Percentiles rank a stretch among this genome's conserved stretches.
Evolutionary conservation across 2,329 filamentous ascomycete genomes (phyloP).

Genomic region (Aspergillus candidus): DNA sequence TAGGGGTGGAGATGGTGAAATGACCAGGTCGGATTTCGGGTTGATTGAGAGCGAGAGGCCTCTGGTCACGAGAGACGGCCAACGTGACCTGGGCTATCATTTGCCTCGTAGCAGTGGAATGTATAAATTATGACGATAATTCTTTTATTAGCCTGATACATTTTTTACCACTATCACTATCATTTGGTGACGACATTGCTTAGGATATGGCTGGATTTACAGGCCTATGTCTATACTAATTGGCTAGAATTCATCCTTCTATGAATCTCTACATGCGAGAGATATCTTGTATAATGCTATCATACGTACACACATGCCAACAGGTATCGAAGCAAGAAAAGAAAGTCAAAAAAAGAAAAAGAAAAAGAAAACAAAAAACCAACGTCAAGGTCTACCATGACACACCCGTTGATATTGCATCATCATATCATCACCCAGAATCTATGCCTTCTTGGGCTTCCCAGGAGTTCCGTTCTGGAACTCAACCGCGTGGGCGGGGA

Average conservation of each 20-base stretch:
- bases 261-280: constrained; percentile 9
- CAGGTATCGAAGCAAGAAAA: constrained; percentile 10
- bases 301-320: constrained; percentile 9
- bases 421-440: constrained; percentile 12
- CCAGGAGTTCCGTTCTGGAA: constrained; percentile 26
- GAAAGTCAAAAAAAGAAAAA: constrained; percentile 1
- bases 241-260: constrained; percentile 7
- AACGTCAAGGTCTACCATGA: constrained; percentile 19
- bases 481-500: constrained; percentile 11
- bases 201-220: no score
- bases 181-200: no score
- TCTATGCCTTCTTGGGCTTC: constrained; percentile 34
- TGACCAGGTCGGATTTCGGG: no score
- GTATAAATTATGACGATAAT: no score
- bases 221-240: not conserved
- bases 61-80: no score
- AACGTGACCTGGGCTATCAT: no score
- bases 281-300: constrained; percentile 12
- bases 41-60: no score
- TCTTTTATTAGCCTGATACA: not conserved
- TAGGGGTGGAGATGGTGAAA: no score
- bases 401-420: constrained; percentile 8
- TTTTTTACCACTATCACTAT: not conserved
- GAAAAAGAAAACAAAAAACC: constrained; percentile 2
- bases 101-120: no score